Percentiles rank a stretch among this genome's conserved stretches.
phyloP scores from a whole-genome alignment of 2,329 filamentous ascomycete genomes.

The Lecanosticta acicola region DNA sequence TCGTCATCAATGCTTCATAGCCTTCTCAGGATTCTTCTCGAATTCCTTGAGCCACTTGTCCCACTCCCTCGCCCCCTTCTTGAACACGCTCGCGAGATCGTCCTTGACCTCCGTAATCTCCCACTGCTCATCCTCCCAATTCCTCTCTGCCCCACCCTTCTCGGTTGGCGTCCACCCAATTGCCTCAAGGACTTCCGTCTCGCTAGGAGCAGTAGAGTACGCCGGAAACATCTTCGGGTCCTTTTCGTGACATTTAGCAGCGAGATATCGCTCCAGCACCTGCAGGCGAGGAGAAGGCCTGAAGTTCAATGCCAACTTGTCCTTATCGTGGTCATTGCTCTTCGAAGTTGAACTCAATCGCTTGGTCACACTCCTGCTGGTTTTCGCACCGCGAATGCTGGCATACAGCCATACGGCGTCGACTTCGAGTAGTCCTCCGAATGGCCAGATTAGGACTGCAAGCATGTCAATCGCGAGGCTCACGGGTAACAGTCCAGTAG shows the following conservation, averaged over 20 bases:
- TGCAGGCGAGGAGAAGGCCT: conserved; percentile 34
- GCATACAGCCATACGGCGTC: conserved; percentile 24
- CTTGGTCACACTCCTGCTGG: conserved; percentile 11
- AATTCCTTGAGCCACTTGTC: conserved; percentile 30
- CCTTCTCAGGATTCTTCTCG: conserved; percentile 17
- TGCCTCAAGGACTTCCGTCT: conserved; percentile 38
- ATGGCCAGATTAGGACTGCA: conserved; percentile 31
- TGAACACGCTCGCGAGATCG: conserved; percentile 14
- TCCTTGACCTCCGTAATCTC: conserved; percentile 20
- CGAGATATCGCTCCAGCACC: conserved; percentile 36
- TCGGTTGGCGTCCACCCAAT: conserved; percentile 41
- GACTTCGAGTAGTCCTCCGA: conserved; percentile 36
- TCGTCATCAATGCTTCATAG: conserved; percentile 29
- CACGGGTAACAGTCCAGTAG: conserved; percentile 40
- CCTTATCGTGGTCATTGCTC: conserved; percentile 10
- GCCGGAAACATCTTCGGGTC: conserved; percentile 34
- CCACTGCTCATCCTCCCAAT: conserved; percentile 44
- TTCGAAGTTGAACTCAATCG: conserved; percentile 13
- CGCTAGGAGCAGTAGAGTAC: conserved; percentile 30
- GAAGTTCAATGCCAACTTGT: conserved; percentile 36
- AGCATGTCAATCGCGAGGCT: conserved; percentile 22
- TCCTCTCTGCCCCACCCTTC: conserved; percentile 29
- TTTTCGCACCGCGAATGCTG: conserved; percentile 42
- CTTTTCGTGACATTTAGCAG: conserved; percentile 36
- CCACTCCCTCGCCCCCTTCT: conserved; percentile 19